Evolutionary conservation across 352 stramenopile genomes (phyloP).

Genomic region (Phytophthora tubulina): DNA sequence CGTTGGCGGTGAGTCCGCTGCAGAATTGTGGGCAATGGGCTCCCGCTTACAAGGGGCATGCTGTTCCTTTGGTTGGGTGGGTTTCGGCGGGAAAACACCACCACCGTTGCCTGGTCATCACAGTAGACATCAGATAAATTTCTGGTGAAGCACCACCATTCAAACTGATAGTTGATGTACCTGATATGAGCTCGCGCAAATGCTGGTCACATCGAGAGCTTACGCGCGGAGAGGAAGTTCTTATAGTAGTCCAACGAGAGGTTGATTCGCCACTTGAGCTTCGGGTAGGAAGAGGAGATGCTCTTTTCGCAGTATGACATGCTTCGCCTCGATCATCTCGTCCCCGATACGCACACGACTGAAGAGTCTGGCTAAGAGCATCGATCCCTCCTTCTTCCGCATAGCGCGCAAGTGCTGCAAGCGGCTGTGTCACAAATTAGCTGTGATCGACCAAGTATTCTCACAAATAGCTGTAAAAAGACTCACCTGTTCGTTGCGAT

Average conservation of each 20-base stretch:
- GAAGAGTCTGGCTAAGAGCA: slow-evolving; percentile 4
- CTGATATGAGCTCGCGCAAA: slow-evolving; percentile 16
- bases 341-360: neutral
- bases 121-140: neutral
- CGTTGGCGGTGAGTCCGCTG: neutral
- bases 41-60: slow-evolving; percentile 1
- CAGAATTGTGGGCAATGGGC: neutral
- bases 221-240: neutral
- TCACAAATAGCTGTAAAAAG: neutral
- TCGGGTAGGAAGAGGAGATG: neutral
- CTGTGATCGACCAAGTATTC: neutral
- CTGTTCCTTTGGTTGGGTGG: neutral
- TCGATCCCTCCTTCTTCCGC: slow-evolving; percentile 22
- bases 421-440: slow-evolving; percentile 18
- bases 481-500: slow-evolving; percentile 20
- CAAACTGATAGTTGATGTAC: neutral
- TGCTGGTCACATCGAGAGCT: slow-evolving; percentile 11
- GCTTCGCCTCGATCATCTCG: neutral
- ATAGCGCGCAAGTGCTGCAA: slow-evolving; percentile 20
- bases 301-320: neutral
- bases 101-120: slow-evolving; percentile 1
- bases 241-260: neutral
- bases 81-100: slow-evolving; percentile 11
- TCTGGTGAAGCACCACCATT: neutral
- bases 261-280: neutral